Evolutionary conservation across 495 filamentous ascomycete genomes (phyloP).

Genomic region (Cercophora scortea): DNA sequence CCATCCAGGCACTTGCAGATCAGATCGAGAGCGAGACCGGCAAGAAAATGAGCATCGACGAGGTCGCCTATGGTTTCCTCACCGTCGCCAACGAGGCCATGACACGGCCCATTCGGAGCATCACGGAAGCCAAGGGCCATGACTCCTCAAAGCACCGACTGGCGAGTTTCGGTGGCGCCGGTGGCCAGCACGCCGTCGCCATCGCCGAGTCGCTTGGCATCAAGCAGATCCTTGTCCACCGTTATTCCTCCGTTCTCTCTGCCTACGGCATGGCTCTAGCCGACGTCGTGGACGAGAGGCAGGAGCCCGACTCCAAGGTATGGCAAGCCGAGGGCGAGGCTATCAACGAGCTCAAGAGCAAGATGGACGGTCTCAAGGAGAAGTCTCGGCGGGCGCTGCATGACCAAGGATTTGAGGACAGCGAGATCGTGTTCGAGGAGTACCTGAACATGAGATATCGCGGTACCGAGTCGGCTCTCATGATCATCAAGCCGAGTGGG

Average conservation of each 20-base stretch:
- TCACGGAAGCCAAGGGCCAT: conserved; percentile 91
- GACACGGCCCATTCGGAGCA: conserved; percentile 82
- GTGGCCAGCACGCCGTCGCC: conserved; percentile 93
- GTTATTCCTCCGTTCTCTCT: conserved; percentile 89
- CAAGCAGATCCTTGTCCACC: conserved; percentile 77
- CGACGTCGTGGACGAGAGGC: conserved; percentile 87
- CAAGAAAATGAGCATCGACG: conserved; percentile 72
- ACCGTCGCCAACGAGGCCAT: conserved; percentile 95
- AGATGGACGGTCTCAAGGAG: conserved; percentile 57
- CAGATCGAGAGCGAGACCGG: conserved; percentile 64
- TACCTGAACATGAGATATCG: conserved; percentile 87
- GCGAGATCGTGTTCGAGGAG: conserved; percentile 71
- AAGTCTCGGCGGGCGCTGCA: conserved; percentile 57
- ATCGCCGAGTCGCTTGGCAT: conserved; percentile 88
- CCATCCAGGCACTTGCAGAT: conserved; percentile 70
- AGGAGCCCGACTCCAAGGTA: conserved; percentile 81
- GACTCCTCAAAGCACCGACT: conserved; percentile 85
- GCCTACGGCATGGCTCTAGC: conserved; percentile 97
- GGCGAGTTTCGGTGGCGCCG: conserved; percentile 90
- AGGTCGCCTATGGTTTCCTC: conserved; percentile 85
- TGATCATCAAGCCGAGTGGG: conserved; percentile 62
- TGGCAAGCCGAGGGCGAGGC: conserved; percentile 54
- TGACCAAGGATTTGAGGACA: conserved; percentile 68
- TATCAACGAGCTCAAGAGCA: conserved; percentile 42
- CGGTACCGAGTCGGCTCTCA: conserved; percentile 80